Evolutionary conservation across 1,284 basidiomycete species (phyloP), one percentile per base, ranked within the genome.

Genomic region (Anthracocystis setariae): DNA sequence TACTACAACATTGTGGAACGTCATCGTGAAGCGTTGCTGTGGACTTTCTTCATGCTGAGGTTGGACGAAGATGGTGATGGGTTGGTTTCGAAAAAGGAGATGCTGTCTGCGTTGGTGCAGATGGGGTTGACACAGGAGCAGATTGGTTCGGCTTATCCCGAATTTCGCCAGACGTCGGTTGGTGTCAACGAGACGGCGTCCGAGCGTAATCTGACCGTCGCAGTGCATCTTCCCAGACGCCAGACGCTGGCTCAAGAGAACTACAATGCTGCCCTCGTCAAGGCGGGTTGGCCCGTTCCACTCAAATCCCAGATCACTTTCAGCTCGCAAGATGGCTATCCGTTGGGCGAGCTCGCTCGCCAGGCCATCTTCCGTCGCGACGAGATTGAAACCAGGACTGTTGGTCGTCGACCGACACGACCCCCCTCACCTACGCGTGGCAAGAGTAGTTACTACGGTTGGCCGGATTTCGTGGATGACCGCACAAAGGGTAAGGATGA

Each of bases 1-100:
- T 62, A 70, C 45, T 73, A 74, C 53, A 68, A 61, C 45, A 61
- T 73, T 5, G 46, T 79, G 15, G 77, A 79, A 44, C 58, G 77
- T 3, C 77, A 77, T 46, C 62, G 77, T 3, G 76, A 79, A 48
- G 78, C 78, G 5, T n/a, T 76, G 35, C 61, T 79, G 13, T 79
- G 78, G 78, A 64, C 51, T 45, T 78, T 73, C 46, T 61, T 79
- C 51, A 51, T 79, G 40, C 55, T 74, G 1, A 58, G 33, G 32
- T 18, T 71, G 21, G 77, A 79, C 40, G 32, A 43, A 33, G 62
- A 71, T 38, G 68, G 68, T 10, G 58, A 71, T 29, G 62, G 65
- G 2, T 2, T 44, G 0, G 58, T 54, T 3, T 54, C 64, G 5
- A 15, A 24, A 1, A 15, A 37, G 10, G 58, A 73, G 47, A 18